Evolutionary conservation across 139 green algal species (phyloP).

Genomic region (Edaphochlamys debaryana): DNA sequence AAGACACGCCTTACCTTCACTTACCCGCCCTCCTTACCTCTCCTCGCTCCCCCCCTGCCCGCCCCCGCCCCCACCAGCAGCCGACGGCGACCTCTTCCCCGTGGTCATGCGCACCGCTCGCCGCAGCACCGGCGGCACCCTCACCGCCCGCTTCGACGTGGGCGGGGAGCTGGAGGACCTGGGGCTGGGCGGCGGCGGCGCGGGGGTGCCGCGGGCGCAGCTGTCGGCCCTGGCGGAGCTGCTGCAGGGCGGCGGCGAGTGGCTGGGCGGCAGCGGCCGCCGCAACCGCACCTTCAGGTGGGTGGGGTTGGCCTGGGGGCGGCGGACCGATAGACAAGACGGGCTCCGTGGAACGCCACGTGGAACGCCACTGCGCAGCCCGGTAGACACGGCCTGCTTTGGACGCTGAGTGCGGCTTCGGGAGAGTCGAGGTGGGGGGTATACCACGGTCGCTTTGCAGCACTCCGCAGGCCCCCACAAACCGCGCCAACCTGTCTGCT

Average conservation of each 20-base stretch:
- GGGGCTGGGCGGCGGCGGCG: background rate
- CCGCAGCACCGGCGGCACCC: background rate
- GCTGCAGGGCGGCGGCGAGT: background rate
- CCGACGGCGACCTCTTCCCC: background rate
- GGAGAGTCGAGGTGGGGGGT: too few species aligned
- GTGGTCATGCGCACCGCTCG: background rate
- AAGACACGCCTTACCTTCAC: too few species aligned
- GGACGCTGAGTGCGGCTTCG: too few species aligned
- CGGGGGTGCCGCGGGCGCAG: background rate
- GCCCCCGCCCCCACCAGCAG: background rate
- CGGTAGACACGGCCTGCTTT: too few species aligned
- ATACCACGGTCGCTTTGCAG: too few species aligned
- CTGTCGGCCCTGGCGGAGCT: constrained; percentile 31
- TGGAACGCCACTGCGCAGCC: too few species aligned
- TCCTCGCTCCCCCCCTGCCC: background rate
- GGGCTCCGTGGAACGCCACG: background rate
- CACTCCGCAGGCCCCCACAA: too few species aligned
- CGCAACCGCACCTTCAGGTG: constrained; percentile 34
- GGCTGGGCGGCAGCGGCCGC: constrained; percentile 13
- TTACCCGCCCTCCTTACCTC: background rate
- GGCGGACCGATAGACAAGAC: background rate
- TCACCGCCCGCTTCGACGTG: constrained; percentile 8
- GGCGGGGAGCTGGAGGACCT: constrained; percentile 17
- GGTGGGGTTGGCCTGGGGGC: background rate
- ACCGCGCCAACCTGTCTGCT: too few species aligned